These are phyloP conservation scores for Gracilaria caudata DNA, from an alignment of 23 red algal species.

Conservation along the genomic window DNA sequence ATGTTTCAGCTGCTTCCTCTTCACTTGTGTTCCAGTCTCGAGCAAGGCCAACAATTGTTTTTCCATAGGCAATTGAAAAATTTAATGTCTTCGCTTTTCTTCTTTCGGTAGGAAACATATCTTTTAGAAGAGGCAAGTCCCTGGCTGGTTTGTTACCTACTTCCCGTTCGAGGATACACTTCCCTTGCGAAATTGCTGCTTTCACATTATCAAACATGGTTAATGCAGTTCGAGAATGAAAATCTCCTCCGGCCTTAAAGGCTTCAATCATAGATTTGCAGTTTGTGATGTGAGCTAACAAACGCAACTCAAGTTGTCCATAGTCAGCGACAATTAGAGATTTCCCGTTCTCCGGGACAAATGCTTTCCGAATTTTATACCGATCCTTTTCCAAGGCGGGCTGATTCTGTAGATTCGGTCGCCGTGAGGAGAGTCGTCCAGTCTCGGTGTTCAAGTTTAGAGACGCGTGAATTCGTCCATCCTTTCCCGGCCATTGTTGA, in stretches of 20 bases:
- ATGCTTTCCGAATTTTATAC: conserved; percentile 82
- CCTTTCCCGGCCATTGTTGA: conserved; percentile 64
- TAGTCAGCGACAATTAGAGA: conserved; percentile 91
- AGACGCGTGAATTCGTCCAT: conserved; percentile 85
- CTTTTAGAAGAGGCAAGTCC: conserved; percentile 77
- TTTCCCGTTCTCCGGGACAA: conserved; percentile 78
- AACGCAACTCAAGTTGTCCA: conserved; percentile 88
- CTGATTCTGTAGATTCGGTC: conserved; percentile 95
- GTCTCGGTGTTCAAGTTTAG: conserved; percentile 96
- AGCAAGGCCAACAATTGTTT: conserved; percentile 80
- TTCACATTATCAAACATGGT: conserved; percentile 87
- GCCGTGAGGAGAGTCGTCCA: conserved; percentile 80
- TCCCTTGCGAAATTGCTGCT: conserved; percentile 59
- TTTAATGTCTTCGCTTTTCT: conserved; percentile 89
- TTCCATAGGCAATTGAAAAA: conserved; percentile 97
- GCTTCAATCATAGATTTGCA: conserved; percentile 93
- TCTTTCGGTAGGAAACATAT: conserved; percentile 79
- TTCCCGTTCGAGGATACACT: conserved; percentile 68
- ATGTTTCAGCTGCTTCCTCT: conserved; percentile 74
- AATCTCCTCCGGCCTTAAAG: conserved; percentile 87
- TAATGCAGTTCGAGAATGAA: conserved; percentile 88
- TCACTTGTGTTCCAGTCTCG: conserved; percentile 79
- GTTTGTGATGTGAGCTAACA: conserved; percentile 86
- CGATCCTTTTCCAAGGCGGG: conserved; percentile 95
- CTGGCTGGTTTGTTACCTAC: background rate